These are phyloP conservation scores for Globisporangium irregulare DNA, from an alignment of 352 stramenopile genomes.

Conservation along the genomic window DNA sequence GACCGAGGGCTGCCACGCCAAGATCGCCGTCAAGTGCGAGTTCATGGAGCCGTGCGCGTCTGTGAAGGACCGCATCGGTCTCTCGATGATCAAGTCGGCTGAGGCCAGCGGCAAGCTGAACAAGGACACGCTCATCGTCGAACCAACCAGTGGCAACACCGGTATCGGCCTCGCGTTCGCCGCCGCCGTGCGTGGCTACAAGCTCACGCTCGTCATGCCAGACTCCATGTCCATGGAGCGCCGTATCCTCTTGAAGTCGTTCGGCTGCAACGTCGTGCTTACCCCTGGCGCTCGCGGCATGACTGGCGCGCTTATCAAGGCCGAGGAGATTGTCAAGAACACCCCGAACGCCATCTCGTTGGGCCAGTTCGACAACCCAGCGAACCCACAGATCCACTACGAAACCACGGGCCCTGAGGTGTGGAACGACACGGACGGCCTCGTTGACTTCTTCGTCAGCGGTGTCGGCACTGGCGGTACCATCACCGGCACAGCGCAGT, in stretches of 20 bases:
- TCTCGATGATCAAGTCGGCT: constrained; percentile 83
- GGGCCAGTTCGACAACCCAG: constrained; percentile 96
- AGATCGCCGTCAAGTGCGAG: constrained; percentile 88
- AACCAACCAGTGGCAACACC: constrained; percentile 94
- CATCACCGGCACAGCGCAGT: constrained; percentile 79
- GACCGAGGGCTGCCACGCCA: constrained; percentile 72
- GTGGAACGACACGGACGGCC: constrained; percentile 85
- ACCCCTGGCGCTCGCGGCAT: constrained; percentile 87
- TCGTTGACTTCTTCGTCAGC: constrained; percentile 87
- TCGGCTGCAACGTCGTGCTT: constrained; percentile 90
- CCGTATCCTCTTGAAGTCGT: constrained; percentile 93
- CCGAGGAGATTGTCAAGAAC: constrained; percentile 72
- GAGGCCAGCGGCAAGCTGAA: constrained; percentile 66
- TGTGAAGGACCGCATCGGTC: constrained; percentile 85
- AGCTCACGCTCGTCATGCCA: constrained; percentile 94
- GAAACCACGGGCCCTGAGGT: constrained; percentile 88
- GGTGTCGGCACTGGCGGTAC: constrained; percentile 87
- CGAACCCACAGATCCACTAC: constrained; percentile 94
- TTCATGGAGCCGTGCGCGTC: constrained; percentile 88
- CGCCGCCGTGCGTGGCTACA: constrained; percentile 86
- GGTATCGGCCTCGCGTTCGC: constrained; percentile 94
- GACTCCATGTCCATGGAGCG: constrained; percentile 96
- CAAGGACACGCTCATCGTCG: constrained; percentile 88
- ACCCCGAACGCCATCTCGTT: constrained; percentile 83
- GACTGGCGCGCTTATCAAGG: constrained; percentile 76